A percentile compares a stretch with the other conserved stretches of the same genome.
Evolutionary conservation across 2,329 filamentous ascomycete species (phyloP).

Genomic region (Fusarium sambucinum): DNA sequence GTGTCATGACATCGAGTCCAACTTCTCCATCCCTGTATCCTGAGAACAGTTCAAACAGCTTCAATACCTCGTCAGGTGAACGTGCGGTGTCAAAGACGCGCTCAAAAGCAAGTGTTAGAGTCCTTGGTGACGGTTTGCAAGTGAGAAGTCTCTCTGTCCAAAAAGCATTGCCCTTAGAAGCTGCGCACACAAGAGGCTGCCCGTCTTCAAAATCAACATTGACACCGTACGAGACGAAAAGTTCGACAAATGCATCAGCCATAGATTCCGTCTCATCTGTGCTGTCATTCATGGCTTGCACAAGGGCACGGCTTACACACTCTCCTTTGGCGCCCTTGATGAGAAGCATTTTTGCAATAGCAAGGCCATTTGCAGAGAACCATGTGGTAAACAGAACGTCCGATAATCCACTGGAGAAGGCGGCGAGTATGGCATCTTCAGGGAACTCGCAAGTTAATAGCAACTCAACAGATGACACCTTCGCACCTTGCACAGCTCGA

Average conservation of each 20-base stretch:
- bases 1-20: conserved; percentile 64
- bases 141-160: conserved; percentile 65
- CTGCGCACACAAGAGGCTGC: conserved; percentile 65
- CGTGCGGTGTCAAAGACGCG: conserved; percentile 66
- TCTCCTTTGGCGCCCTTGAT: conserved; percentile 62
- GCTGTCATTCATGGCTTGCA: conserved; percentile 60
- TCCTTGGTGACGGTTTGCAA: conserved; percentile 62
- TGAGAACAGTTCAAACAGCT: conserved; percentile 64
- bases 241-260: conserved; percentile 60
- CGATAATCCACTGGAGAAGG: conserved; percentile 61
- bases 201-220: conserved; percentile 66
- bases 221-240: conserved; percentile 55
- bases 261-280: conserved; percentile 55
- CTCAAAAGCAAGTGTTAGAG: conserved; percentile 67
- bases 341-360: conserved; percentile 62
- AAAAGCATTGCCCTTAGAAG: conserved; percentile 62
- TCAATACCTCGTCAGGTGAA: conserved; percentile 63
- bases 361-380: conserved; percentile 61
- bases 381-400: conserved; percentile 57
- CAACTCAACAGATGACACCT: conserved; percentile 56
- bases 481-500: conserved; percentile 59
- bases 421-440: conserved; percentile 58
- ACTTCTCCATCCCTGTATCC: conserved; percentile 62
- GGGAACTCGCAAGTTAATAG: conserved; percentile 59
- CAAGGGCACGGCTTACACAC: conserved; percentile 60